These are phyloP conservation scores for Suillus variegatus DNA, from an alignment of 768 basidiomycete species.

Conservation along the genomic window DNA sequence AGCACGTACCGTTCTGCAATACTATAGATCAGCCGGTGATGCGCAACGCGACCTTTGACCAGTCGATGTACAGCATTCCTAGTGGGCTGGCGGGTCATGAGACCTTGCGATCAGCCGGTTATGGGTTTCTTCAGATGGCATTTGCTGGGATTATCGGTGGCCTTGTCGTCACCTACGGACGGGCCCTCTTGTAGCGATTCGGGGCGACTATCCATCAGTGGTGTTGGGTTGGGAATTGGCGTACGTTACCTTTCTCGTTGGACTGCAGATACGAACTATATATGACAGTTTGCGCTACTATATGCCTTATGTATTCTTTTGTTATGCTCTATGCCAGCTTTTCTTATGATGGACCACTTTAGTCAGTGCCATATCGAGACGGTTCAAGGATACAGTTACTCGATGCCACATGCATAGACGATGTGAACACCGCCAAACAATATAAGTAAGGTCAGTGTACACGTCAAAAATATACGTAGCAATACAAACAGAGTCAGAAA, in stretches of 20 bases:
- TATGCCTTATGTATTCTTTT: conserved; percentile 14
- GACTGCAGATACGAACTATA: neutral
- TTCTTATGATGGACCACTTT: neutral
- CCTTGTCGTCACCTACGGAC: conserved; percentile 30
- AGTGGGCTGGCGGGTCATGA: neutral
- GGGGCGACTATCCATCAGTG: conserved; percentile 4
- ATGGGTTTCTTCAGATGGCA: conserved; percentile 32
- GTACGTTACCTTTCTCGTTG: neutral
- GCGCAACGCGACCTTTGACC: conserved; percentile 3
- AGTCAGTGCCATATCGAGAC: neutral
- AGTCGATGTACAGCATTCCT: conserved; percentile 11
- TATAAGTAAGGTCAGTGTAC: neutral
- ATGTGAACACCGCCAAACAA: neutral
- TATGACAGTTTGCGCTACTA: conserved; percentile 13
- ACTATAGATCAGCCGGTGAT: neutral
- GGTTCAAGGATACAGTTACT: neutral
- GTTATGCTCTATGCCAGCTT: conserved; percentile 16
- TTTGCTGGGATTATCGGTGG: conserved; percentile 35
- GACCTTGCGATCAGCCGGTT: neutral
- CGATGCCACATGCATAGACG: neutral
- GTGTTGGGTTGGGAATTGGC: neutral
- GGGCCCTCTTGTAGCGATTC: conserved; percentile 35
- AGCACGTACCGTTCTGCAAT: neutral
- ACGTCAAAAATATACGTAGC: neutral
- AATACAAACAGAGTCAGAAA: neutral